These are phyloP conservation scores for Fonsecaea pedrosoi DNA, from an alignment of 2,329 filamentous ascomycete genomes.

Conservation along the genomic window DNA sequence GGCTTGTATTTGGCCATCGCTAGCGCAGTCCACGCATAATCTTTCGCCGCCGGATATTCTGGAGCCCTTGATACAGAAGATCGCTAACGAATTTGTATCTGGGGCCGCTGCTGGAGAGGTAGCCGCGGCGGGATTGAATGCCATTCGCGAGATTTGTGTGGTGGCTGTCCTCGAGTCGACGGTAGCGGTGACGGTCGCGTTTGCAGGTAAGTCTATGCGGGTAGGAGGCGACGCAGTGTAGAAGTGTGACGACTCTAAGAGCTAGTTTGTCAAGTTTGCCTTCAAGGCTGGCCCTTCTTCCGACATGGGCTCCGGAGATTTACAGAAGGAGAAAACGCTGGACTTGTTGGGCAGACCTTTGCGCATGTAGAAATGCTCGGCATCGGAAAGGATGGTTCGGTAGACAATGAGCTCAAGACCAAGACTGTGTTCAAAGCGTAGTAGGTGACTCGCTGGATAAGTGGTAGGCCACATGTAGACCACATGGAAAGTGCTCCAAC, in stretches of 20 bases:
- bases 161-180: too few species aligned
- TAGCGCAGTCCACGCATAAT: slow-evolving; percentile 90
- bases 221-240: too few species aligned
- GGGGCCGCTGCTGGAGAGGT: slow-evolving; percentile 92
- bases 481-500: neutral
- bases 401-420: too few species aligned
- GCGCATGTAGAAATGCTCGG: too few species aligned
- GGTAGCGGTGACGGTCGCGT: too few species aligned
- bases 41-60: slow-evolving; percentile 91
- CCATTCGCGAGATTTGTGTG: slow-evolving; percentile 91
- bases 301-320: slow-evolving; percentile 57
- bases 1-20: slow-evolving; percentile 72
- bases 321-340: too few species aligned
- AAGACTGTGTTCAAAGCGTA: neutral
- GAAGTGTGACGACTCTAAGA: slow-evolving; percentile 85
- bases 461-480: neutral
- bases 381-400: too few species aligned
- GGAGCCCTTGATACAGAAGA: slow-evolving; percentile 90
- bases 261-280: slow-evolving; percentile 84
- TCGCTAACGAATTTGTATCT: slow-evolving; percentile 97
- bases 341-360: too few species aligned
- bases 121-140: slow-evolving; percentile 87
- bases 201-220: too few species aligned
- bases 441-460: neutral
- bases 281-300: slow-evolving; percentile 73